Percentiles rank a stretch among this genome's conserved stretches.
Evolutionary conservation across 495 filamentous ascomycete species (phyloP).

Genomic region (Xylaria grammica): DNA sequence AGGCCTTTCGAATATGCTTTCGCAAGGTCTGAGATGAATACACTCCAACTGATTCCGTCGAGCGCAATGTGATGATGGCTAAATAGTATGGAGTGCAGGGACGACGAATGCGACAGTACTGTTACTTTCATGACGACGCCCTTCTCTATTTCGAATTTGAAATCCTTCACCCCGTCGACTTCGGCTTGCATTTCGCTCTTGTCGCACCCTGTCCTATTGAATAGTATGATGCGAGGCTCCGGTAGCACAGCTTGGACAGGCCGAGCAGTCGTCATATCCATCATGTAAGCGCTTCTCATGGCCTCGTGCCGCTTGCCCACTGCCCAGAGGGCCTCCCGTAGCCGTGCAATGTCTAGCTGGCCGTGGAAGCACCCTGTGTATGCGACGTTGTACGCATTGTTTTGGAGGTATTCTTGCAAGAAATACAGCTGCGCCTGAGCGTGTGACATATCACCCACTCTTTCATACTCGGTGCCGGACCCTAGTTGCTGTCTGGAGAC

Average conservation of each 20-base stretch:
- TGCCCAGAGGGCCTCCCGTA: constrained; percentile 36
- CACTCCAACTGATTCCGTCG: constrained; percentile 29
- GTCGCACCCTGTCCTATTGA: background rate
- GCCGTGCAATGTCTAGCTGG: constrained; percentile 21
- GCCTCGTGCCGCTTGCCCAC: constrained; percentile 44
- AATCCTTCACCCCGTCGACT: constrained; percentile 8
- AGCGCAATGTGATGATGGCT: constrained; percentile 36
- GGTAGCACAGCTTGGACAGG: constrained; percentile 14
- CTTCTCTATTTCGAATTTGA: constrained; percentile 31
- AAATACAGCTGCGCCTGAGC: constrained; percentile 41
- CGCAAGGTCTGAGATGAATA: constrained; percentile 25
- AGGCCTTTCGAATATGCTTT: constrained; percentile 8
- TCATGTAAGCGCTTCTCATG: constrained; percentile 43
- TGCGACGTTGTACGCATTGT: constrained; percentile 35
- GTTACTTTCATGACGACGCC: constrained; percentile 26
- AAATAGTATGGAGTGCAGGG: constrained; percentile 30
- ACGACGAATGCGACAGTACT: constrained; percentile 23
- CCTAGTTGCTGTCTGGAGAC: background rate
- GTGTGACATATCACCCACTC: constrained; percentile 33
- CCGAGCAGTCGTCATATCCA: background rate
- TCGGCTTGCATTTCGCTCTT: background rate
- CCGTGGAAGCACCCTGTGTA: constrained; percentile 32
- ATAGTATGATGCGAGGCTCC: background rate
- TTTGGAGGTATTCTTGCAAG: constrained; percentile 34
- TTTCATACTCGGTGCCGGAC: background rate